Evolutionary conservation across 345 rosid species (phyloP).

Genomic region (Mallotus nudiflorus): DNA sequence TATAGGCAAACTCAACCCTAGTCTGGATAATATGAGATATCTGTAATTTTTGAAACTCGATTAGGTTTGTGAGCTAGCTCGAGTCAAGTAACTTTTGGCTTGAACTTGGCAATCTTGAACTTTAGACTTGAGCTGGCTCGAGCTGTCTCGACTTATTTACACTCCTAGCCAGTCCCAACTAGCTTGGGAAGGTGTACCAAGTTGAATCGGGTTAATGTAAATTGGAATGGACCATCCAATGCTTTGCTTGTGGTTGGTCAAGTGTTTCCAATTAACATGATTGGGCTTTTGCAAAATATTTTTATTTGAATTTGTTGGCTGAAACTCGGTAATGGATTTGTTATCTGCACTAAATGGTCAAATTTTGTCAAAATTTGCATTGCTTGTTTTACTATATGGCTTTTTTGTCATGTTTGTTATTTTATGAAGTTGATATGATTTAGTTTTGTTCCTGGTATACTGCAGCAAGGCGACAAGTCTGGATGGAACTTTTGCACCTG

Average conservation of each 20-base stretch:
- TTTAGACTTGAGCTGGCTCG: too few relatives aligned
- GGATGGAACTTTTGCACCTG: constrained; percentile 86
- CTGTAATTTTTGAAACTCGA: too few relatives aligned
- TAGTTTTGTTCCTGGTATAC: constrained; percentile 17
- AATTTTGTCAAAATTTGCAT: neutral
- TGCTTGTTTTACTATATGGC: neutral
- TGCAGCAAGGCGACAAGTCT: constrained; percentile 84
- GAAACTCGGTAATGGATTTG: neutral
- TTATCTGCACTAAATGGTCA: neutral
- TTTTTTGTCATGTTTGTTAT: neutral
- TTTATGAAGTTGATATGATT: neutral
- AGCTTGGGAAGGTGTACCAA: too few relatives aligned
- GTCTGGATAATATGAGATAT: neutral
- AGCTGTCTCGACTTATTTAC: too few relatives aligned
- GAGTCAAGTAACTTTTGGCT: too few relatives aligned
- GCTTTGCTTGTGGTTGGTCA: too few relatives aligned
- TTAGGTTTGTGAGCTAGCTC: too few relatives aligned
- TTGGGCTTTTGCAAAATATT: neutral
- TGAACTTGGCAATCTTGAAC: too few relatives aligned
- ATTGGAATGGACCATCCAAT: too few relatives aligned
- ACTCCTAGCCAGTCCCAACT: too few relatives aligned
- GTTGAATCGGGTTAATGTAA: too few relatives aligned
- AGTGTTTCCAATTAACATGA: too few relatives aligned
- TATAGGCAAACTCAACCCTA: constrained; percentile 13
- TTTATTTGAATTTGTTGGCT: neutral